Evolutionary conservation across 176 grass and related monocot genomes (phyloP).

Genomic region (Oryza officinalis): DNA sequence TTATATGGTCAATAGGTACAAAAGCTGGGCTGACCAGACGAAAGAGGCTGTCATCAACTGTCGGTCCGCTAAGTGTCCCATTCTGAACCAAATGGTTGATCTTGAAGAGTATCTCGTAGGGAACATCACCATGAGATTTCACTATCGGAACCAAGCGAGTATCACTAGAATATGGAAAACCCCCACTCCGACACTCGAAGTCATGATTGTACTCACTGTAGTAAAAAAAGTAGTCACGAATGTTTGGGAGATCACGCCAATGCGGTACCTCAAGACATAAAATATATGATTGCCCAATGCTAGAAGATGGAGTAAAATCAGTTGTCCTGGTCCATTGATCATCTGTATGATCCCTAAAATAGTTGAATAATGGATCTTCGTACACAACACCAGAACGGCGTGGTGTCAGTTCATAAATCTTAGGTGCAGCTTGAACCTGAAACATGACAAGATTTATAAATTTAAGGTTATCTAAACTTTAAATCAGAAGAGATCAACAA

Average conservation of each 20-base stretch:
- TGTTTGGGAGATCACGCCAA: constrained; percentile 52
- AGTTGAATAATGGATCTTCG: constrained; percentile 65
- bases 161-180: constrained; percentile 61
- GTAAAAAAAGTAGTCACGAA: constrained; percentile 68
- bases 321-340: constrained; percentile 75
- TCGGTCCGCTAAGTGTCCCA: constrained; percentile 76
- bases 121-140: constrained; percentile 42
- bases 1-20: constrained; percentile 48
- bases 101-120: constrained; percentile 79
- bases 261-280: constrained; percentile 64
- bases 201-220: constrained; percentile 49
- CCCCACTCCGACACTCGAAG: constrained; percentile 46
- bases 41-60: constrained; percentile 65
- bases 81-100: constrained; percentile 94
- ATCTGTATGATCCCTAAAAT: constrained; percentile 60
- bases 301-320: constrained; percentile 74
- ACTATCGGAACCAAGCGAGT: constrained; percentile 60
- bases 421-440: constrained; percentile 82
- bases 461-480: constrained; percentile 23
- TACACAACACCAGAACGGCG: constrained; percentile 27
- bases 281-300: constrained; percentile 81
- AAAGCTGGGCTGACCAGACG: constrained; percentile 42
- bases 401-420: constrained; percentile 51
- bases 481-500: neutral
- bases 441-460: neutral